A percentile compares a stretch with the other conserved stretches of the same genome.
These are phyloP conservation scores for Lantana camara DNA, from an alignment of 257 asterid genomes.

Conservation along the genomic window DNA sequence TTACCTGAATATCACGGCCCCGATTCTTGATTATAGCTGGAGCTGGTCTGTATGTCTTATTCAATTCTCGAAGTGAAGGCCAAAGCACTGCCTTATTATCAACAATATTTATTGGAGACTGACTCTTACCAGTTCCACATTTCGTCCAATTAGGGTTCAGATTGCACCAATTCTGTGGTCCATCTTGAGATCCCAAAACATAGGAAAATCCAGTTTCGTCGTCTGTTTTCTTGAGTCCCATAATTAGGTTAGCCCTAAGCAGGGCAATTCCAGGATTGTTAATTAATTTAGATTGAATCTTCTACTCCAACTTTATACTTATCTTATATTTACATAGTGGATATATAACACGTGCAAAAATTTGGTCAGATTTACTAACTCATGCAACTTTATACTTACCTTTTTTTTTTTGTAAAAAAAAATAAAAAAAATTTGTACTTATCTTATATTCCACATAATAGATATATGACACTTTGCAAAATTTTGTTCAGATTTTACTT, in stretches of 20 bases:
- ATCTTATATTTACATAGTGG: too few species aligned
- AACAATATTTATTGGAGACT: constrained; percentile 58
- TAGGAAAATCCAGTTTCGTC: constrained; percentile 42
- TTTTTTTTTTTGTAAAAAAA: too few species aligned
- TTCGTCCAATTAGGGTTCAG: constrained; percentile 39
- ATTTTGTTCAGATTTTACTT: too few species aligned
- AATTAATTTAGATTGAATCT: too few species aligned
- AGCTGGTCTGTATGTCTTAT: constrained; percentile 33
- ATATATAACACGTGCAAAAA: too few species aligned
- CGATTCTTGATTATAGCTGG: constrained; percentile 40
- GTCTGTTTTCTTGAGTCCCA: constrained; percentile 14
- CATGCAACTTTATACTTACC: too few species aligned
- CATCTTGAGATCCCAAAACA: constrained; percentile 32
- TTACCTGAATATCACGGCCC: constrained; percentile 54
- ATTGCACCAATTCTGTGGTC: constrained; percentile 57
- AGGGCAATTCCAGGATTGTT: too few species aligned
- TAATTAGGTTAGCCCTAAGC: not conserved
- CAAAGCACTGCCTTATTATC: not conserved
- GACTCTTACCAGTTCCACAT: constrained; percentile 48
- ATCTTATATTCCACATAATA: too few species aligned
- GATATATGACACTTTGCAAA: too few species aligned
- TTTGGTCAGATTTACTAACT: too few species aligned
- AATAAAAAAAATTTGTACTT: too few species aligned
- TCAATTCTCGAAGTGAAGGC: constrained; percentile 27
- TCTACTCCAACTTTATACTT: too few species aligned